phyloP scores from a whole-genome alignment of 441 rosid species.

The Raphanus hybrid region DNA sequence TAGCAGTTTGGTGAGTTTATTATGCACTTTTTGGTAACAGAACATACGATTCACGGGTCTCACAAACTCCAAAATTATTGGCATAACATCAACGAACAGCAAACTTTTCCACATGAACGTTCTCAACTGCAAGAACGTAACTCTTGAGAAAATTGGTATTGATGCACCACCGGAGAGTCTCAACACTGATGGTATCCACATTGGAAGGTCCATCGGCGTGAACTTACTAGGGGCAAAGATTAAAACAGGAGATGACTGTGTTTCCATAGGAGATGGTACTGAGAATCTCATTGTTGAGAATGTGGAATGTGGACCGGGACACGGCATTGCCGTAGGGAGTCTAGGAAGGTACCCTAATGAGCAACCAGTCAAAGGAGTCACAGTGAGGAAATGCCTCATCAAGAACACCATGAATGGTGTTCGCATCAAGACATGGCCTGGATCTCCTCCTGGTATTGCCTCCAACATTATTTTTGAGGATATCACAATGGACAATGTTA shows the following conservation, averaged over 20 bases:
- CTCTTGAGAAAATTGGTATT: constrained; percentile 34
- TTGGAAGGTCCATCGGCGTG: constrained; percentile 48
- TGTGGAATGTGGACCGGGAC: constrained; percentile 59
- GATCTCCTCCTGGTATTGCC: constrained; percentile 33
- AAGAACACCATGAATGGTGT: constrained; percentile 49
- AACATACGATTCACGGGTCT: constrained; percentile 33
- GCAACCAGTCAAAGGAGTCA: constrained; percentile 46
- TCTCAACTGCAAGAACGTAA: constrained; percentile 45
- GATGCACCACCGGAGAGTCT: constrained; percentile 52
- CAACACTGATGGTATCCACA: constrained; percentile 66
- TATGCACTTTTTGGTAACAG: constrained; percentile 25
- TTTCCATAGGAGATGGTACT: constrained; percentile 57
- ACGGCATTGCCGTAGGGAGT: constrained; percentile 63
- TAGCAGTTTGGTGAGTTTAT: background rate
- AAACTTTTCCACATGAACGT: constrained; percentile 55
- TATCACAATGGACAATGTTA: constrained; percentile 46
- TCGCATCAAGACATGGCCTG: constrained; percentile 69
- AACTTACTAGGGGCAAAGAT: constrained; percentile 21
- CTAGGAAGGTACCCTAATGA: constrained; percentile 50
- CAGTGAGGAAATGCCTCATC: constrained; percentile 45
- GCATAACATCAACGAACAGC: constrained; percentile 48
- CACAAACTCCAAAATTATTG: constrained; percentile 42
- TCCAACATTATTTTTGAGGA: constrained; percentile 52
- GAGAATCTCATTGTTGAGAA: constrained; percentile 38
- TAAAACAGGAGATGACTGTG: constrained; percentile 53